phyloP scores from a whole-genome alignment of 441 rosid species.

The Euphorbia celastroides region DNA sequence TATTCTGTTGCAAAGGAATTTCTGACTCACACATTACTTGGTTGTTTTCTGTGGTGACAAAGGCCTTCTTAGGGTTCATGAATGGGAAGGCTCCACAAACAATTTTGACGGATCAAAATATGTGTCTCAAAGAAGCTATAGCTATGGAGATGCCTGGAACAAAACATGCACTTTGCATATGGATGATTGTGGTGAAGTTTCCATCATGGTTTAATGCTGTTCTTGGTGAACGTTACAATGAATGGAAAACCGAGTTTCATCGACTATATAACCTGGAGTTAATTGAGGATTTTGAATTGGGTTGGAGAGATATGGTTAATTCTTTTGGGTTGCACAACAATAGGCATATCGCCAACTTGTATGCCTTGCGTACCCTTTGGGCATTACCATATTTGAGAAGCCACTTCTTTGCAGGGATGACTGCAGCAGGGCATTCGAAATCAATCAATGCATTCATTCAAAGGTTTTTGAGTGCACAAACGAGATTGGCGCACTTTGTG shows the following conservation, averaged over 20 bases:
- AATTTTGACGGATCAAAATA: conserved; percentile 83
- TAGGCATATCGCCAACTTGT: conserved; percentile 70
- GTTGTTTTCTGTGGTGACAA: conserved; percentile 22
- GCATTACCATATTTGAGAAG: conserved; percentile 87
- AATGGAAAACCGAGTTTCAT: conserved; percentile 91
- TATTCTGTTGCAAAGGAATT: conserved; percentile 11
- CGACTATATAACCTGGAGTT: conserved; percentile 82
- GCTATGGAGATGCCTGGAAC: conserved; percentile 76
- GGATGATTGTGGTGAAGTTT: conserved; percentile 96
- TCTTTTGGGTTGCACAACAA: conserved; percentile 77
- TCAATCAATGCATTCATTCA: conserved; percentile 87
- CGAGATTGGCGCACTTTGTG: conserved; percentile 82
- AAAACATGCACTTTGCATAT: conserved; percentile 91
- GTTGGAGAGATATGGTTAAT: conserved; percentile 93
- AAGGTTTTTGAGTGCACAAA: conserved; percentile 86
- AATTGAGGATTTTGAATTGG: conserved; percentile 76
- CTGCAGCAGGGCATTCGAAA: conserved; percentile 68
- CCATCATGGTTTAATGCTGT: conserved; percentile 95
- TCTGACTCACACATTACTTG: conserved; percentile 15
- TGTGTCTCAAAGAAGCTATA: conserved; percentile 93
- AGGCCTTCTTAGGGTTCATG: conserved; percentile 87
- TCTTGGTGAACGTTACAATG: conserved; percentile 83
- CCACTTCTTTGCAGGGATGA: conserved; percentile 88
- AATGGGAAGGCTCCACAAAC: conserved; percentile 91
- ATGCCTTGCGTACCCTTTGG: conserved; percentile 67